Evolutionary conservation across 2,329 filamentous ascomycete genomes (phyloP).

Genomic region (Volutella citrinella): DNA sequence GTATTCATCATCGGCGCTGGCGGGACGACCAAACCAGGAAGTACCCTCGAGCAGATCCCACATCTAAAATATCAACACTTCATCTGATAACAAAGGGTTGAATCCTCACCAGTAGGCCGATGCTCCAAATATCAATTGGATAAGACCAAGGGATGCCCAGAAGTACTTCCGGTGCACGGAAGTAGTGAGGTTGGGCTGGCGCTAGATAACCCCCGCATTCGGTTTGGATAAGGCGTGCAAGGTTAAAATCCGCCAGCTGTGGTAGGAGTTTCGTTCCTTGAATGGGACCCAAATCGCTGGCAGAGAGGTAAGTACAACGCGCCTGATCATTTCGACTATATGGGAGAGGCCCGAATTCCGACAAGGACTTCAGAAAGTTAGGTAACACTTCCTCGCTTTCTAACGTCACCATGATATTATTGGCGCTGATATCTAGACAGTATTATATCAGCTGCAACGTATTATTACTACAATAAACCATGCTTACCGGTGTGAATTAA

Average conservation of each 20-base stretch:
- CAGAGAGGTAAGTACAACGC: slow-evolving; percentile 14
- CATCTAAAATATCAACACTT: slow-evolving; percentile 15
- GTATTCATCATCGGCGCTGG: slow-evolving; percentile 18
- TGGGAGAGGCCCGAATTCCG: slow-evolving; percentile 1
- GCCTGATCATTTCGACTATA: slow-evolving; percentile 10
- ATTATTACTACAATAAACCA: no score
- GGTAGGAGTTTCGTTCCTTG: slow-evolving; percentile 11
- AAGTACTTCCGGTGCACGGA: slow-evolving; percentile 20
- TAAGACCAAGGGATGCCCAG: slow-evolving; percentile 17
- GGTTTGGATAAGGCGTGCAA: slow-evolving; percentile 10
- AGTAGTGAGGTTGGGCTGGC: slow-evolving; percentile 18
- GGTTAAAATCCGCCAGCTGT: slow-evolving; percentile 16
- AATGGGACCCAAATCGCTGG: slow-evolving; percentile 13
- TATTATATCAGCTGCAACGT: no score
- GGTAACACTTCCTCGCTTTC: slow-evolving; percentile 14
- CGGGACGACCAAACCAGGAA: slow-evolving; percentile 14
- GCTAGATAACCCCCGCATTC: slow-evolving; percentile 8
- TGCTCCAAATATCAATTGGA: slow-evolving; percentile 8
- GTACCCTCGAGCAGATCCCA: slow-evolving; percentile 21
- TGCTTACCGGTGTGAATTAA: slow-evolving; percentile 20
- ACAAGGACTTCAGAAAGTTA: slow-evolving; percentile 6
- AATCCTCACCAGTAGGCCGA: slow-evolving; percentile 6
- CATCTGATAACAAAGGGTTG: neutral
- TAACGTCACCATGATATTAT: slow-evolving; percentile 20
- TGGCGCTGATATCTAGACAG: slow-evolving; percentile 17